A percentile compares a stretch with the other conserved stretches of the same genome.
These are phyloP conservation scores for Zygosaccharomyces pseudobailii DNA, from an alignment of 1,139 yeast species.

Conservation along the genomic window DNA sequence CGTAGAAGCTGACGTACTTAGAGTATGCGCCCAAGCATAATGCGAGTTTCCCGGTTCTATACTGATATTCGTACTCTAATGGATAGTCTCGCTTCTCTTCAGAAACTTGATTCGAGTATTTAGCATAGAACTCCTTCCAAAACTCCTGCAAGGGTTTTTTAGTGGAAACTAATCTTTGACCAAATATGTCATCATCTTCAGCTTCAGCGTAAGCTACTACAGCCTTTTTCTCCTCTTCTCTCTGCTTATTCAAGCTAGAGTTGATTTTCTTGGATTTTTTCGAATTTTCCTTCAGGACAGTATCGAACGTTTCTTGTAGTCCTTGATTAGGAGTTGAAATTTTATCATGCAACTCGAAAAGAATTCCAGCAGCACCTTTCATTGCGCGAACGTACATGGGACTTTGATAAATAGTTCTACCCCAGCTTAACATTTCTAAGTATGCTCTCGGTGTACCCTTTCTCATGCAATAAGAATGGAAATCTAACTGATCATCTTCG, in stretches of 20 bases:
- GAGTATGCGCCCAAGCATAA: slow-evolving; percentile 42
- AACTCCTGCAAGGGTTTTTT: slow-evolving; percentile 40
- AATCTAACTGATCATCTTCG: slow-evolving; percentile 83
- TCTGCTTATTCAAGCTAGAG: slow-evolving; percentile 36
- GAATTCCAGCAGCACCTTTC: slow-evolving; percentile 57
- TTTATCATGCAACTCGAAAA: slow-evolving; percentile 43
- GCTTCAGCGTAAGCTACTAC: slow-evolving; percentile 34
- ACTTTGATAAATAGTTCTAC: slow-evolving; percentile 61
- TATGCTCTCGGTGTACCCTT: slow-evolving; percentile 88
- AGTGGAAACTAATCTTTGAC: slow-evolving; percentile 36
- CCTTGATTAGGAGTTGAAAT: slow-evolving; percentile 29
- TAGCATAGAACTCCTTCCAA: slow-evolving; percentile 37
- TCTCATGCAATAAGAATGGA: slow-evolving; percentile 89
- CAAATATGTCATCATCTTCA: slow-evolving; percentile 44
- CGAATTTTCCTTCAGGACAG: slow-evolving; percentile 21
- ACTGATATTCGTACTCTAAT: slow-evolving; percentile 42
- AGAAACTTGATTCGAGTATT: slow-evolving; percentile 34
- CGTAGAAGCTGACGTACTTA: slow-evolving; percentile 28
- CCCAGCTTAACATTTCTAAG: slow-evolving; percentile 73
- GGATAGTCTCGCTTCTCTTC: slow-evolving; percentile 36
- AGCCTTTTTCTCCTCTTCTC: slow-evolving; percentile 36
- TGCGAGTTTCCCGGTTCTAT: slow-evolving; percentile 43
- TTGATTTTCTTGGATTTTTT: slow-evolving; percentile 41
- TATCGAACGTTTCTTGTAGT: slow-evolving; percentile 13
- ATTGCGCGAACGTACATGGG: slow-evolving; percentile 70